phyloP scores from a whole-genome alignment of 257 asterid species.

The Ballota nigra region DNA sequence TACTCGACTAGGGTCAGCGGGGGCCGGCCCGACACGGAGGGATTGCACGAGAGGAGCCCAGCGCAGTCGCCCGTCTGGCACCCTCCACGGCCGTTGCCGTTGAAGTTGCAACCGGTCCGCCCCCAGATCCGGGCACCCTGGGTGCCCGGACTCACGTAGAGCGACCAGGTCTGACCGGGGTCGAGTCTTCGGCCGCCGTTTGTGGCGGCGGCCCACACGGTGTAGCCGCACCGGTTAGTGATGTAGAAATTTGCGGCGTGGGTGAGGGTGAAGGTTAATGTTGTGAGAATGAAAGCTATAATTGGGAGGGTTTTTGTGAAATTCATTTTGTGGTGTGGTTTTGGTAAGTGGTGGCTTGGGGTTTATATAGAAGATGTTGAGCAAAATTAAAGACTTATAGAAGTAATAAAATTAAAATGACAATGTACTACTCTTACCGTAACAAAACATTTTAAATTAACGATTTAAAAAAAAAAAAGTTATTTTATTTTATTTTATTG shows the following conservation, averaged over 20 bases:
- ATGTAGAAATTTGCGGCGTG: constrained; percentile 24
- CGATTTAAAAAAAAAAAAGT: no score
- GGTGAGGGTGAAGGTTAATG: neutral
- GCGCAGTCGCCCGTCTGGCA: constrained; percentile 32
- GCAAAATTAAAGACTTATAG: no score
- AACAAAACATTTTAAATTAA: no score
- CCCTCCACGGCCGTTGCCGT: constrained; percentile 16
- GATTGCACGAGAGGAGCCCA: no score
- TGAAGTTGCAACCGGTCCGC: constrained; percentile 35
- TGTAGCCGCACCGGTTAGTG: constrained; percentile 30
- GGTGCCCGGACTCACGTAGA: constrained; percentile 35
- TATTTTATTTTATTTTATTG: no score
- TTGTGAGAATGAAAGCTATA: neutral
- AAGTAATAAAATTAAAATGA: no score
- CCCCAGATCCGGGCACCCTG: constrained; percentile 27
- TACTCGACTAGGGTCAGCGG: constrained; percentile 51
- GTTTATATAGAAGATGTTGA: no score
- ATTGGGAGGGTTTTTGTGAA: constrained; percentile 8
- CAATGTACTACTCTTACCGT: no score
- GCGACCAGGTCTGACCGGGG: constrained; percentile 29
- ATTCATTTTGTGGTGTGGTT: neutral
- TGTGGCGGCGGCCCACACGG: constrained; percentile 38
- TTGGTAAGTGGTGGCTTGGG: no score
- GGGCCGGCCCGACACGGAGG: constrained; percentile 14
- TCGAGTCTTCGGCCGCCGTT: constrained; percentile 34